Percentiles rank a stretch among this genome's conserved stretches.
Conservation (phyloP, 2,329 filamentous ascomycete species). For the Ophiocordyceps robertsii region DNA sequence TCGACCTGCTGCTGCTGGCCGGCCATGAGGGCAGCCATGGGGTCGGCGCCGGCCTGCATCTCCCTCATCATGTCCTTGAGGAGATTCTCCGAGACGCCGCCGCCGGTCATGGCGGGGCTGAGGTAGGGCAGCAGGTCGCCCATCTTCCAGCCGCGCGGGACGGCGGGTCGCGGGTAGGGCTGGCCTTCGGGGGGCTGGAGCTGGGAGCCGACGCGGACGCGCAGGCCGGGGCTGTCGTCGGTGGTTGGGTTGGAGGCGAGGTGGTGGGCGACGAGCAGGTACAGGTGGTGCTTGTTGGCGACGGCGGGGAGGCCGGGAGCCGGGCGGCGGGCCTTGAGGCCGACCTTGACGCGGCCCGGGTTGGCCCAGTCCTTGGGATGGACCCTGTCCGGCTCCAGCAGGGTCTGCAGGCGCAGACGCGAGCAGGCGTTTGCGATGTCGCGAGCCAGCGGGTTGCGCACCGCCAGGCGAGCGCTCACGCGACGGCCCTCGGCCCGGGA, state of each 20-base stretch:
- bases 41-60: constrained; percentile 48
- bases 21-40: constrained; percentile 29
- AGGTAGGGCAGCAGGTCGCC: constrained; percentile 72
- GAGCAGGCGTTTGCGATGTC: constrained; percentile 83
- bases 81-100: constrained; percentile 86
- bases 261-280: constrained; percentile 64
- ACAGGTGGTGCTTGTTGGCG: constrained; percentile 76
- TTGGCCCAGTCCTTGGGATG: constrained; percentile 98
- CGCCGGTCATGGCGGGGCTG: constrained; percentile 79
- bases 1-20: constrained; percentile 11
- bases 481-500: constrained; percentile 69
- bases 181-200: constrained; percentile 48
- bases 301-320: constrained; percentile 28
- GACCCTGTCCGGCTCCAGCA: constrained; percentile 81
- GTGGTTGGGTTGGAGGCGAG: constrained; percentile 68
- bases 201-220: constrained; percentile 60
- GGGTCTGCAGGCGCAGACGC: constrained; percentile 53
- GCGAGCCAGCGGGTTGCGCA: constrained; percentile 73
- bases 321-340: constrained; percentile 41
- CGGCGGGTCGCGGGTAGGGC: constrained; percentile 56
- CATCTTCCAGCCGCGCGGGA: constrained; percentile 87
- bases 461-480: constrained; percentile 58
- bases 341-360: constrained; percentile 75
- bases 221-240: constrained; percentile 51
- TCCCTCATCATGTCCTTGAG: constrained; percentile 96